A percentile compares a stretch with the other conserved stretches of the same genome.
phyloP scores from a whole-genome alignment of 495 filamentous ascomycete genomes.

The Collariella sp. region DNA sequence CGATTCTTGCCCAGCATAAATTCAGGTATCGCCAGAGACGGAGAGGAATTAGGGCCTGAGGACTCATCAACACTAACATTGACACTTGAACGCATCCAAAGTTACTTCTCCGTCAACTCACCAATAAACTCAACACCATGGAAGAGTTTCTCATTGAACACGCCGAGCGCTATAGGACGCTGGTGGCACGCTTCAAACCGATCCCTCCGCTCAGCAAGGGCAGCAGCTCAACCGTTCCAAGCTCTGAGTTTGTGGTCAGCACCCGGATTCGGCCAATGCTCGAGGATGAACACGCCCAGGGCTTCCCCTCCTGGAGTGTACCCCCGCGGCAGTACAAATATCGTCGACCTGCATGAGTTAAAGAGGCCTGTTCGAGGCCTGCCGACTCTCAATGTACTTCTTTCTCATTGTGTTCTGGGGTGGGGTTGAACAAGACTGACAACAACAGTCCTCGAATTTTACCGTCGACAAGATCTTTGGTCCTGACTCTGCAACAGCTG shows the following conservation, averaged over 20 bases:
- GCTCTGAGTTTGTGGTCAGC: slow-evolving; percentile 16
- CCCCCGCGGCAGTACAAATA: slow-evolving; percentile 1
- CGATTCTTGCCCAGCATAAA: not conserved
- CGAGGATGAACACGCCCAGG: slow-evolving; percentile 12
- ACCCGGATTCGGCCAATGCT: slow-evolving; percentile 18
- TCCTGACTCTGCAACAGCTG: slow-evolving; percentile 5
- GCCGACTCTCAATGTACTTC: slow-evolving; percentile 10
- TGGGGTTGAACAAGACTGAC: not conserved
- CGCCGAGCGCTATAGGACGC: slow-evolving; percentile 15
- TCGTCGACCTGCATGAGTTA: slow-evolving; percentile 17
- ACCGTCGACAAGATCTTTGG: slow-evolving; percentile 19
- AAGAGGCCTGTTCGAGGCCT: slow-evolving; percentile 9
- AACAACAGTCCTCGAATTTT: slow-evolving; percentile 11
- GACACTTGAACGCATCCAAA: too few species aligned
- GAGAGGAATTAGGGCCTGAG: too few species aligned
- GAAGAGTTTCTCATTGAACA: slow-evolving; percentile 21
- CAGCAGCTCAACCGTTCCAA: not conserved
- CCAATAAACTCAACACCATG: slow-evolving; percentile 10
- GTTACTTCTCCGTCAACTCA: too few species aligned
- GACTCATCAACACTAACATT: too few species aligned
- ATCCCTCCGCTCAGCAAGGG: not conserved
- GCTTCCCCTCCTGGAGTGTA: slow-evolving; percentile 12
- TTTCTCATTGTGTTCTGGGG: not conserved
- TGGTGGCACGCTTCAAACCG: slow-evolving; percentile 16
- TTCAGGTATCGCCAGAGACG: not conserved